A percentile compares a stretch with the other conserved stretches of the same genome.
phyloP scores from a whole-genome alignment of 345 rosid species.

The Firmiana major region DNA sequence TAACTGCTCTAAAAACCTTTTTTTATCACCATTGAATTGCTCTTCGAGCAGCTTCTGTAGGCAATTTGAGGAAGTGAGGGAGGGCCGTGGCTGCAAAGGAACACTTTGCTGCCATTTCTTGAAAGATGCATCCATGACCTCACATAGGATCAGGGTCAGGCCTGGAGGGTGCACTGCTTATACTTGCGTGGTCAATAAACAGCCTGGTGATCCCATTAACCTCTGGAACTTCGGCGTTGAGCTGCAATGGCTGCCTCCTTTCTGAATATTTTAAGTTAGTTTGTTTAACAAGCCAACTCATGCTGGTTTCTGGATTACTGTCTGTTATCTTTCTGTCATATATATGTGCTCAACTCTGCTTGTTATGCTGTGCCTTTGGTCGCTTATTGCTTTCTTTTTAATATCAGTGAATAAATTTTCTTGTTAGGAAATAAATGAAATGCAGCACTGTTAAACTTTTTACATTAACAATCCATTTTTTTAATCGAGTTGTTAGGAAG shows the following conservation, averaged over 20 bases:
- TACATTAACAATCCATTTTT: too few species aligned
- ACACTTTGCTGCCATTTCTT: slow-evolving; percentile 61
- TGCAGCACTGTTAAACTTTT: too few species aligned
- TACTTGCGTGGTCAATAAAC: slow-evolving; percentile 40
- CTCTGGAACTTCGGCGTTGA: slow-evolving; percentile 56
- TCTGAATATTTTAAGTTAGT: slow-evolving; percentile 13
- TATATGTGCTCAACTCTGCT: background rate
- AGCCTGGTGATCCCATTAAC: slow-evolving; percentile 21
- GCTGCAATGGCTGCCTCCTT: slow-evolving; percentile 54
- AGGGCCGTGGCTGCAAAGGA: slow-evolving; percentile 36
- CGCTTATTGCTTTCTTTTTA: background rate
- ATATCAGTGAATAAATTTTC: background rate
- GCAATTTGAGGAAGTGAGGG: slow-evolving; percentile 33
- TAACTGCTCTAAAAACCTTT: slow-evolving; percentile 43
- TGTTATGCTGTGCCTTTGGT: background rate
- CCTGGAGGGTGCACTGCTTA: slow-evolving; percentile 57
- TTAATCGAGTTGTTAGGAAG: too few species aligned
- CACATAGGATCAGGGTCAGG: slow-evolving; percentile 48
- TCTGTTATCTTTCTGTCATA: background rate
- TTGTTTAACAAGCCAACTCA: background rate
- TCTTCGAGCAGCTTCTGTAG: slow-evolving; percentile 48
- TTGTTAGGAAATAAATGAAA: background rate
- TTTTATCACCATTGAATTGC: slow-evolving; percentile 49
- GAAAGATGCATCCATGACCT: slow-evolving; percentile 55
- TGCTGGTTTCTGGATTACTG: background rate